Percentiles rank a stretch among this genome's conserved stretches.
phyloP scores from a whole-genome alignment of 352 stramenopile species.

The Globisporangium orthogonon region DNA sequence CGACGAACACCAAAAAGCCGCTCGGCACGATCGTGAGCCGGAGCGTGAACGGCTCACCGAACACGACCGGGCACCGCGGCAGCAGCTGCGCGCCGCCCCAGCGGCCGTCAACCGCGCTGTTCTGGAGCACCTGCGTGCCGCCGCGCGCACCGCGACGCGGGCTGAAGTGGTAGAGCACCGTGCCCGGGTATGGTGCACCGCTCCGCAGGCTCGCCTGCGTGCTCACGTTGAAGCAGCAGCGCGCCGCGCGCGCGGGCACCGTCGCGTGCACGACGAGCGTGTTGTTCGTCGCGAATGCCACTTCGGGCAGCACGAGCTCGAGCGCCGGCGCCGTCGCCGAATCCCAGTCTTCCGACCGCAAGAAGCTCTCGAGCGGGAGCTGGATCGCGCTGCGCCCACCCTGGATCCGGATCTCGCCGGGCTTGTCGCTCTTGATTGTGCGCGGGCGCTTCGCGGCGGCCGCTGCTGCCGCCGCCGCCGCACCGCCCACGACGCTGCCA shows the following conservation, averaged over 20 bases:
- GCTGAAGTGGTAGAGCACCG: conserved; percentile 80
- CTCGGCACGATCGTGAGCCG: conserved; percentile 60
- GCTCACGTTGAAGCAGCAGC: conserved; percentile 77
- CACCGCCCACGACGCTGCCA: conserved; percentile 54
- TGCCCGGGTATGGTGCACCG: conserved; percentile 62
- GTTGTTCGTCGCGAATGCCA: conserved; percentile 80
- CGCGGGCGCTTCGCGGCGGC: conserved; percentile 42
- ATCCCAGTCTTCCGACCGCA: conserved; percentile 76
- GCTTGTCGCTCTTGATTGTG: conserved; percentile 56
- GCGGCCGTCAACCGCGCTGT: conserved; percentile 77
- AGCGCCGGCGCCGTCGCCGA: conserved; percentile 48
- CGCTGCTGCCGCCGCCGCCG: conserved; percentile 20
- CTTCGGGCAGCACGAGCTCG: conserved; percentile 62
- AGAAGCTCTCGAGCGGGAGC: conserved; percentile 70
- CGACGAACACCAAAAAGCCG: conserved; percentile 74
- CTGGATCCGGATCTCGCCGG: conserved; percentile 72
- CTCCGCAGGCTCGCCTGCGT: conserved; percentile 67
- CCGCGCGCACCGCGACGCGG: conserved; percentile 44
- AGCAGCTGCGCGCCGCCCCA: conserved; percentile 70
- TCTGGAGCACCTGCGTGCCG: conserved; percentile 62
- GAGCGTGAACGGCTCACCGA: conserved; percentile 74
- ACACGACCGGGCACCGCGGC: conserved; percentile 54
- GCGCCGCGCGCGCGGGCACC: conserved; percentile 46
- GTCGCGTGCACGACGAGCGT: conserved; percentile 80
- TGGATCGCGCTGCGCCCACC: conserved; percentile 70